phyloP scores from a whole-genome alignment of 306 rosid species.

The Cyamopsis tetragonoloba region DNA sequence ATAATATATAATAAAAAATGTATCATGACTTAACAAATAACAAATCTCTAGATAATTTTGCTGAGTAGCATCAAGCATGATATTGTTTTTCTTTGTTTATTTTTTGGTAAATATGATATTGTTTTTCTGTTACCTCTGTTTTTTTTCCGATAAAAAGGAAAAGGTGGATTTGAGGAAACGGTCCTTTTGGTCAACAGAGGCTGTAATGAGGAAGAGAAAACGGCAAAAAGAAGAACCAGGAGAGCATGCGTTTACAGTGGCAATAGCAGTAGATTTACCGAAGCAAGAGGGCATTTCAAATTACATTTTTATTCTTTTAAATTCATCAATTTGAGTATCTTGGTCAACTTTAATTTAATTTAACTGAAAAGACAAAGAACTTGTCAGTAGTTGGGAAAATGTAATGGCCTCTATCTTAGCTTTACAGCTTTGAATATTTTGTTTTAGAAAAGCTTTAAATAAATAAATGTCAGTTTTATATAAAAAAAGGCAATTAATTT shows the following conservation, averaged over 20 bases:
- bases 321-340: constrained; percentile 32
- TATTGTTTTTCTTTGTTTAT: no score
- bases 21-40: background rate
- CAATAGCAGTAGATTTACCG: constrained; percentile 42
- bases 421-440: constrained; percentile 76
- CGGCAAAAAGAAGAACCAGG: background rate
- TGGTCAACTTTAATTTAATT: constrained; percentile 70
- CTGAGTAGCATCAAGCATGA: no score
- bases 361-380: constrained; percentile 74
- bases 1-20: background rate
- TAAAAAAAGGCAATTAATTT: constrained; percentile 42
- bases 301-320: background rate
- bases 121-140: background rate
- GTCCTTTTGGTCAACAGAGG: constrained; percentile 18
- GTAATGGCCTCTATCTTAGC: constrained; percentile 65
- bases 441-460: constrained; percentile 39
- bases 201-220: constrained; percentile 1
- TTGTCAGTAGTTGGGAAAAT: constrained; percentile 85
- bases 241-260: constrained; percentile 41
- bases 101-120: background rate
- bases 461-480: constrained; percentile 42
- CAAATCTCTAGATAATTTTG: no score
- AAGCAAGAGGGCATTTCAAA: constrained; percentile 28
- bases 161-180: background rate
- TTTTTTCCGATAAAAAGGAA: background rate